Percentiles rank a stretch among this genome's conserved stretches.
Evolutionary conservation across 768 basidiomycete genomes (phyloP).

Genomic region (Postia placenta): DNA sequence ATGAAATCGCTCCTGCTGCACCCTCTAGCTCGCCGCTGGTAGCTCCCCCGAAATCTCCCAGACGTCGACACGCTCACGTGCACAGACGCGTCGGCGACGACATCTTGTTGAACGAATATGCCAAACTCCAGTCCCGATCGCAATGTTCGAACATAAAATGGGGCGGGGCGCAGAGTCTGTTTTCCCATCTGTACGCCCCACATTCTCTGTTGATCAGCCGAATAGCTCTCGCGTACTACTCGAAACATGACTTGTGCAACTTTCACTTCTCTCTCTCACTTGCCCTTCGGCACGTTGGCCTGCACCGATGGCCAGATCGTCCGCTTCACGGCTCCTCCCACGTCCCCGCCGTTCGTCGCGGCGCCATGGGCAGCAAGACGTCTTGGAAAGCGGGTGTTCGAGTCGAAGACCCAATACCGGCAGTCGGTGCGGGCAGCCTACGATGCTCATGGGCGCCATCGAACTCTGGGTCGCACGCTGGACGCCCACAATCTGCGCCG

Average conservation of each 20-base stretch:
- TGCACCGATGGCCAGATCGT: no score
- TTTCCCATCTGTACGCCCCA: background rate
- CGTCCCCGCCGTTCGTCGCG: background rate
- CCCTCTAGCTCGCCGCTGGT: no score
- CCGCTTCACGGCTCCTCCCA: background rate
- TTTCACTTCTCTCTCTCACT: background rate
- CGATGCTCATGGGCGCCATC: background rate
- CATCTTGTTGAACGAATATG: background rate
- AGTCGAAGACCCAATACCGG: background rate
- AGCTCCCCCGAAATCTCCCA: no score
- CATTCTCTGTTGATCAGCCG: background rate
- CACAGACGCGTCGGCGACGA: background rate
- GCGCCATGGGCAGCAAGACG: background rate
- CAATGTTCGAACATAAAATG: background rate
- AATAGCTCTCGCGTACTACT: background rate
- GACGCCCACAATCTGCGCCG: background rate
- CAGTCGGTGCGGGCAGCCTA: no score
- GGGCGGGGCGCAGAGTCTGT: background rate
- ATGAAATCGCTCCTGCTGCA: no score
- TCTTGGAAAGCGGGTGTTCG: background rate
- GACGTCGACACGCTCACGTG: background rate
- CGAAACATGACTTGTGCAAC: no score
- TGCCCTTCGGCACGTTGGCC: background rate
- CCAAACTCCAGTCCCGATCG: background rate
- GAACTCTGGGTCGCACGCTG: background rate